Base-by-base conservation (phyloP, 75 land plant species). In the Sequoiadendron giganteum region DNA sequence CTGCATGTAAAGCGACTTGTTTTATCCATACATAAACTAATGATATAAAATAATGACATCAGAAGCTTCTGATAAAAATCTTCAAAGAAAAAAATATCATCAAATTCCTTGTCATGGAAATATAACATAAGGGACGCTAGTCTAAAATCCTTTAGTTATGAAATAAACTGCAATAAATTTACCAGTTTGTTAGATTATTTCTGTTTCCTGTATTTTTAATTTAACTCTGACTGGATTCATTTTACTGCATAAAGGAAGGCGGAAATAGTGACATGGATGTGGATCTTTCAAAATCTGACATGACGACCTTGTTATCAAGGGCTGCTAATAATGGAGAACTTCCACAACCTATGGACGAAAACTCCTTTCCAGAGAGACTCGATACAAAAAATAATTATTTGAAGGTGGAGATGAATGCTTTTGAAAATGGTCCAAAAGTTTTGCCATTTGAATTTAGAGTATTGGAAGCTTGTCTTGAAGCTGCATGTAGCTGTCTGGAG, bases 361-460 rank as follows among this genome's bases (percentile, higher is more conserved):
- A 82, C 43, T 40, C 30, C 84, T 45, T 82, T 47, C 49, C 48
- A n/a, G 84, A 82, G 84, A 47, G 48, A 82, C 54, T 5, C n/a
- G 84, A 45, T 43, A 21, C 82, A 42, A 39, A 21, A 43, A 7
- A 21, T 39, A 25, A 79, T 8, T 42, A 3, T 18, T 45, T 49
- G 48, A 82, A 82, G 84, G 0, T 47, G 28, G 84, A 82, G n/a
- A 82, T n/a, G 52, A 82, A 82, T 45, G 49, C 32, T 49, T 82
- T 45, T 82, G 84, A 82, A 45, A n/a, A 82, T n/a, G 92, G 92
- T 52, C 88, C 91, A 2, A 94, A 88, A 77, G 87, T 88, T 39
- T 55, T 94, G 84, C 95, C 95, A 25, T 94, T 94, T 86, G 95
- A 94, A 75, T 94, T 94, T 88, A 93, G 91, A 72, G 95, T 91